Percentiles rank a stretch among this genome's conserved stretches.
Evolutionary conservation across 2,329 filamentous ascomycete species (phyloP).

Genomic region (Lecanoromycetidae sp.): DNA sequence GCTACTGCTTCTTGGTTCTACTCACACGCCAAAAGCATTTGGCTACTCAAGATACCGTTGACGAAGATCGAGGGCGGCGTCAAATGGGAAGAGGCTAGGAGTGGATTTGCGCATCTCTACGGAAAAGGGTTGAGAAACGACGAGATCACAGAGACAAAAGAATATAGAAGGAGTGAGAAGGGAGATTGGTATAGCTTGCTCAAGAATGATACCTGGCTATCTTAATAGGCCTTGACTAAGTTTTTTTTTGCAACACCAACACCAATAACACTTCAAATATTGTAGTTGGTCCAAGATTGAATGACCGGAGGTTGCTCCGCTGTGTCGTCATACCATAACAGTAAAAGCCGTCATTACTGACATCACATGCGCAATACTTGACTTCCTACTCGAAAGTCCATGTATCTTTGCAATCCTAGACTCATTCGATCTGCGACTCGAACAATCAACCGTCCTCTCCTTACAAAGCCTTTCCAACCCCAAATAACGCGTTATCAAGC

Average conservation of each 20-base stretch:
- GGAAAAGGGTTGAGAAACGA: constrained; percentile 41
- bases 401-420: neutral
- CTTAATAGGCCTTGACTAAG: no score
- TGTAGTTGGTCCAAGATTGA: no score
- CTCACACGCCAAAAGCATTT: constrained; percentile 29
- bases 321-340: constrained; percentile 4
- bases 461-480: neutral
- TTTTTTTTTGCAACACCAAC: no score
- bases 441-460: neutral
- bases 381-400: neutral
- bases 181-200: constrained; percentile 40
- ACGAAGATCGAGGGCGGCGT: constrained; percentile 30
- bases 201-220: constrained; percentile 31
- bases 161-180: constrained; percentile 35
- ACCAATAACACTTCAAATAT: no score
- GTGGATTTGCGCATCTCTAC: constrained; percentile 48
- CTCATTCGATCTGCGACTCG: neutral
- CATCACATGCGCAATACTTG: neutral
- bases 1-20: constrained; percentile 24
- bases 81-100: constrained; percentile 43
- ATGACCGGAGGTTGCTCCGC: neutral
- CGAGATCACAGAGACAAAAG: constrained; percentile 38
- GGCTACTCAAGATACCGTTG: constrained; percentile 44
- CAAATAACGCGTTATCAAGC: neutral
- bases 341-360: neutral